A percentile compares a stretch with the other conserved stretches of the same genome.
phyloP scores from a whole-genome alignment of 2,329 filamentous ascomycete genomes.

The Calonectria hawksworthii region DNA sequence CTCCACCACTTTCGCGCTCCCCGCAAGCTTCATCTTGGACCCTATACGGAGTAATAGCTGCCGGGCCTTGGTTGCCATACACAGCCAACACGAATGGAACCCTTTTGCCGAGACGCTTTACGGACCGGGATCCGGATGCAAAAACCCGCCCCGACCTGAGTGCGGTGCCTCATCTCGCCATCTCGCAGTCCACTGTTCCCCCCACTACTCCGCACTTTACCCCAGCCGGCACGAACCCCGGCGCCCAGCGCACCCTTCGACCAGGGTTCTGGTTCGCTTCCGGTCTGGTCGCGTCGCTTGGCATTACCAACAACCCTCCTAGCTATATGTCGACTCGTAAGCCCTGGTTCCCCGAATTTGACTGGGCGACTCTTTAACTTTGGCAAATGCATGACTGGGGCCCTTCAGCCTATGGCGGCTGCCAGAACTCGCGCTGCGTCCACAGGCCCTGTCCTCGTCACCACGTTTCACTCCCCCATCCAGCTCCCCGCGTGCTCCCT shows the following conservation, averaged over 20 bases:
- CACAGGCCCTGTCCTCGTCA: conserved; percentile 28
- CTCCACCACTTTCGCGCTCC: conserved; percentile 4
- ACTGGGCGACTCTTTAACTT: conserved; percentile 22
- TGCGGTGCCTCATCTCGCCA: conserved; percentile 24
- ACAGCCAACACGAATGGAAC: neutral
- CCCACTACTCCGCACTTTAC: conserved; percentile 44
- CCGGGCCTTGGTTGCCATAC: neutral
- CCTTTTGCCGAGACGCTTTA: neutral
- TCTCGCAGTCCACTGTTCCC: conserved; percentile 21
- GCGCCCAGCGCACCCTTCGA: neutral
- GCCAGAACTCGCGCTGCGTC: neutral
- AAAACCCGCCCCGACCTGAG: neutral
- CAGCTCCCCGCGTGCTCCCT: conserved; percentile 16
- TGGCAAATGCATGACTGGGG: conserved; percentile 6
- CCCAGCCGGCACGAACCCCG: conserved; percentile 24
- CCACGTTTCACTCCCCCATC: conserved; percentile 40
- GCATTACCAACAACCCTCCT: conserved; percentile 28
- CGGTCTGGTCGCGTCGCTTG: conserved; percentile 17
- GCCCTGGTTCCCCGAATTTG: conserved; percentile 26
- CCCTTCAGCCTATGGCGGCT: conserved; percentile 14
- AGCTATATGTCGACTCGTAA: conserved; percentile 23
- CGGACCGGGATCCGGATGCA: neutral
- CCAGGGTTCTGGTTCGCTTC: conserved; percentile 16
- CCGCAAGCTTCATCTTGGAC: neutral
- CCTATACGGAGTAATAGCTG: neutral